Conservation (phyloP, 2,329 filamentous ascomycete genomes). For the Paraphoma chrysanthemicola region DNA sequence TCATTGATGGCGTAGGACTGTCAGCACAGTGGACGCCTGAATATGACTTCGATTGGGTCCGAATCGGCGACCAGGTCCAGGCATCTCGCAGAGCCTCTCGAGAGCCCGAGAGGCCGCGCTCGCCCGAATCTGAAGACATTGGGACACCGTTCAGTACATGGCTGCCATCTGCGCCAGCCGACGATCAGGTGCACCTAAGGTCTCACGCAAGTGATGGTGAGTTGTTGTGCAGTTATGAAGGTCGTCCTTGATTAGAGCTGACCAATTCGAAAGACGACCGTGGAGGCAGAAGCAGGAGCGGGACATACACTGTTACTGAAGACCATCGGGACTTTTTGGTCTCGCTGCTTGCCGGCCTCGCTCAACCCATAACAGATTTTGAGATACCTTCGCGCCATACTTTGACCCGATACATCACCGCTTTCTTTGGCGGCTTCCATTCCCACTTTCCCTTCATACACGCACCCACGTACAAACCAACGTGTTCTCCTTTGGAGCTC, state of each 20-base stretch:
- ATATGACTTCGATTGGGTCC: constrained; percentile 38
- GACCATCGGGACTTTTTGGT: constrained; percentile 32
- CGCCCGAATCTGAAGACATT: constrained; percentile 34
- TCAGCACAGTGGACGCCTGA: constrained; percentile 42
- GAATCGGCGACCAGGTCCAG: constrained; percentile 23
- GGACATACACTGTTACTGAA: constrained; percentile 35
- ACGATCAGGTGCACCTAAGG: constrained; percentile 33
- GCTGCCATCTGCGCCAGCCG: constrained; percentile 37
- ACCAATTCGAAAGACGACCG: no score
- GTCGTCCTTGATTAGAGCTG: no score
- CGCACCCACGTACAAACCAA: constrained; percentile 38
- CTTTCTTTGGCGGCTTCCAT: constrained; percentile 41
- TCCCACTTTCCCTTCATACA: constrained; percentile 45
- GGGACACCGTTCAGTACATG: constrained; percentile 40
- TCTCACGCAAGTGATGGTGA: constrained; percentile 25
- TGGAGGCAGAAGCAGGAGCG: constrained; percentile 21
- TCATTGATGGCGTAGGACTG: constrained; percentile 41
- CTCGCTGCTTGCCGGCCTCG: constrained; percentile 24
- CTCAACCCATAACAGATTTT: constrained; percentile 29
- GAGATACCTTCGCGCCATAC: constrained; percentile 39
- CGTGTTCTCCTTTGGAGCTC: constrained; percentile 38
- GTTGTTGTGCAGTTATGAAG: neutral
- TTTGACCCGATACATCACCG: constrained; percentile 39
- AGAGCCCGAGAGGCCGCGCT: constrained; percentile 20
- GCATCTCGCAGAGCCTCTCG: constrained; percentile 24